These are phyloP conservation scores for Cornus kousa DNA, from an alignment of 148 eudicot genomes.

Conservation along the genomic window DNA sequence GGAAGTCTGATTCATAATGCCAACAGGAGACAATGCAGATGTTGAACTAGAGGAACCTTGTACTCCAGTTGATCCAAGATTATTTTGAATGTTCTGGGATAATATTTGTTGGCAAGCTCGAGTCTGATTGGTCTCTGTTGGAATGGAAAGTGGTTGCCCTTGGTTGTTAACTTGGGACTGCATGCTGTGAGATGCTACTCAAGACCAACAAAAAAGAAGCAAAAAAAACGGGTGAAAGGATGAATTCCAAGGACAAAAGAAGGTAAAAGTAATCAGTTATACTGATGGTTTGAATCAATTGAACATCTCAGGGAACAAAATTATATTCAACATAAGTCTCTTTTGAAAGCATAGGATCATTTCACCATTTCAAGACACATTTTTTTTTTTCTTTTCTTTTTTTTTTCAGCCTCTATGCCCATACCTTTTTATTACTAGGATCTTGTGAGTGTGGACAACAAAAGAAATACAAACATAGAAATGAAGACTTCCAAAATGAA, in stretches of 20 bases:
- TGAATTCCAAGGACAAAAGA: neutral
- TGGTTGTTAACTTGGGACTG: slow-evolving; percentile 70
- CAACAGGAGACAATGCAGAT: slow-evolving; percentile 51
- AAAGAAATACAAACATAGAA: neutral
- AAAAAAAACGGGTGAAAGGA: neutral
- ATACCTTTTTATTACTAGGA: neutral
- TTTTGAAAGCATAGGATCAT: neutral
- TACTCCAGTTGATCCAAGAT: slow-evolving; percentile 46
- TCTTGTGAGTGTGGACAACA: neutral
- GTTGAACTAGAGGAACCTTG: slow-evolving; percentile 66
- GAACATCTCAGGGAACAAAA: neutral
- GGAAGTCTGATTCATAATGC: slow-evolving; percentile 52
- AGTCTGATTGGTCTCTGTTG: slow-evolving; percentile 60
- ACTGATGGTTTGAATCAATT: neutral
- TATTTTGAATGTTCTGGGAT: slow-evolving; percentile 37
- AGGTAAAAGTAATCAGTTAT: no score
- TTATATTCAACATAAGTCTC: neutral
- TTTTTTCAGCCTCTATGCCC: neutral
- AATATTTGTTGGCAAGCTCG: slow-evolving; percentile 61
- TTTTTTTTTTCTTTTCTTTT: neutral
- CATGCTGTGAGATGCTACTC: slow-evolving; percentile 54
- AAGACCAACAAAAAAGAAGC: neutral
- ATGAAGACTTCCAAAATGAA: neutral
- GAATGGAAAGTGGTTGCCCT: slow-evolving; percentile 57
- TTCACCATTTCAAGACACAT: neutral